phyloP scores from a whole-genome alignment of 2,329 filamentous ascomycete genomes.

The Trichophyton benhamiae region DNA sequence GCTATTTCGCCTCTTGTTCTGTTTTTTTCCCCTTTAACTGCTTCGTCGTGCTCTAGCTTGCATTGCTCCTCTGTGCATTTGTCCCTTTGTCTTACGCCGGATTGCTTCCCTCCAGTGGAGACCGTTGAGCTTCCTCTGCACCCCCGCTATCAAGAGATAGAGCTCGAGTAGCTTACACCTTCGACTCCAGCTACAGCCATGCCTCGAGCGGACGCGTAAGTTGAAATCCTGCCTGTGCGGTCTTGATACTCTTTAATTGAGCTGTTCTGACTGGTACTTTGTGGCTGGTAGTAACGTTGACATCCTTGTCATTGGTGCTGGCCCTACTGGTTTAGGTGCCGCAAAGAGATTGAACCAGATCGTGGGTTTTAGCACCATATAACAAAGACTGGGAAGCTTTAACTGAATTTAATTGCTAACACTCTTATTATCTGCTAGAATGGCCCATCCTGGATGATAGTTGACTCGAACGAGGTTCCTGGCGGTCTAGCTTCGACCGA shows the following conservation, averaged over 20 bases:
- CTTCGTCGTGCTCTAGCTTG: too few relatives aligned
- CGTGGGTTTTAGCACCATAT: conserved; percentile 43
- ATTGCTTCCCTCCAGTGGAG: too few relatives aligned
- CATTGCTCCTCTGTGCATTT: too few relatives aligned
- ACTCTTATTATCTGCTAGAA: conserved; percentile 44
- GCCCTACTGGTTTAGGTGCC: conserved; percentile 92
- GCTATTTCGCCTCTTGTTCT: too few relatives aligned
- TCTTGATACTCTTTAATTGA: neutral
- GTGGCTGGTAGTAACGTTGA: conserved; percentile 62
- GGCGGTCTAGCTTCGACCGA: conserved; percentile 95
- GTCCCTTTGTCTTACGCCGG: too few relatives aligned
- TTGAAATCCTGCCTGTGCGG: too few relatives aligned
- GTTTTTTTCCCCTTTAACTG: too few relatives aligned
- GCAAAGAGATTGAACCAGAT: conserved; percentile 96
- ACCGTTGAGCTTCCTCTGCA: neutral
- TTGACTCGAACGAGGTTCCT: conserved; percentile 82
- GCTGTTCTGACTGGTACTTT: neutral
- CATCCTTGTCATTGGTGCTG: conserved; percentile 94
- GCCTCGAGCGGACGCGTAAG: neutral
- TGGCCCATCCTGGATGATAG: conserved; percentile 86
- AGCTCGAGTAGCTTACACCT: neutral
- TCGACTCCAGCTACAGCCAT: neutral
- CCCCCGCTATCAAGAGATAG: neutral
- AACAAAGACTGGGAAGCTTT: neutral
- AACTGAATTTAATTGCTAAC: neutral